These are phyloP conservation scores for Avena sativa DNA, from an alignment of 176 grass and related monocot genomes.

Conservation along the genomic window DNA sequence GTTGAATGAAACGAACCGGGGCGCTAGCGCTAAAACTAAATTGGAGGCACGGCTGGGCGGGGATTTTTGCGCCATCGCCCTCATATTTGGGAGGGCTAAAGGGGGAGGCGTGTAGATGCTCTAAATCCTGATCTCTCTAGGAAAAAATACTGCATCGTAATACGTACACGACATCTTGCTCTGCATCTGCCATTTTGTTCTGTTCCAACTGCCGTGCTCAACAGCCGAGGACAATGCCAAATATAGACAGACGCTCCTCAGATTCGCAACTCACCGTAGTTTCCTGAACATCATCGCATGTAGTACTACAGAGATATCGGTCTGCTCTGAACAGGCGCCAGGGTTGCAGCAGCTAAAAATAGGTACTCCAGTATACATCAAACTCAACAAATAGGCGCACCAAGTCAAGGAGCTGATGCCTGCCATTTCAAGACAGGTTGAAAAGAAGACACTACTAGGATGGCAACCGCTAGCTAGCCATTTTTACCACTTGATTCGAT, in stretches of 20 bases:
- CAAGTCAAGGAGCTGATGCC: neutral
- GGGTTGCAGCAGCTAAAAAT: neutral
- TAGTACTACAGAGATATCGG: neutral
- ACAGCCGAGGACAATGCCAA: neutral
- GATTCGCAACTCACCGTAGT: neutral
- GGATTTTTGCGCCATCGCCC: no score
- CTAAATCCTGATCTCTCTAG: neutral
- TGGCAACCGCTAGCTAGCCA: neutral
- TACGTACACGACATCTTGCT: neutral
- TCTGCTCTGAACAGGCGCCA: neutral
- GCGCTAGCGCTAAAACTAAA: no score
- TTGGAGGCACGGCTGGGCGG: no score
- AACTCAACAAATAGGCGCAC: neutral
- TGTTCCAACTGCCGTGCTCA: constrained; percentile 2
- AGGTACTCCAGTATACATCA: neutral
- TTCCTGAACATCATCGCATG: constrained; percentile 1
- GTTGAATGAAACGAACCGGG: no score
- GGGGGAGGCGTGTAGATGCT: no score
- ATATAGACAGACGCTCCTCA: neutral
- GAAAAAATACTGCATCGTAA: neutral
- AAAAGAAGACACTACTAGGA: neutral
- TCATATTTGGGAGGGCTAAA: no score
- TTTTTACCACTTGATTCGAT: neutral
- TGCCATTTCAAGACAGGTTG: neutral
- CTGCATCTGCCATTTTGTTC: neutral